Evolutionary conservation across 2,329 filamentous ascomycete genomes (phyloP).

Genomic region (Microcera coccophila): DNA sequence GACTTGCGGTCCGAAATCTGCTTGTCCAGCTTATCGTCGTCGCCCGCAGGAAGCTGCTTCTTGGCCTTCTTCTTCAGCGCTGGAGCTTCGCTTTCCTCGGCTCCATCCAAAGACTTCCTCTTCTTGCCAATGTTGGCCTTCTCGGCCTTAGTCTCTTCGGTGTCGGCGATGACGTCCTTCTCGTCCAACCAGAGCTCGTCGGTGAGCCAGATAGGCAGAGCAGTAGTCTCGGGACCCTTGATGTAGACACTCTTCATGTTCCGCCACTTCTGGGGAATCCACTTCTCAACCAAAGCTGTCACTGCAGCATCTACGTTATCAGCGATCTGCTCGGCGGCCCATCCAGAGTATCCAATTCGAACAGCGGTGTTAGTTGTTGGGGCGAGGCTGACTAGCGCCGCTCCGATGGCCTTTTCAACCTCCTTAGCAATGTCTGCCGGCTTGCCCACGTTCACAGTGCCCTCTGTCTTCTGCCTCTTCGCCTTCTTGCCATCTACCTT

Average conservation of each 20-base stretch:
- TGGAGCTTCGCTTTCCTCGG: slow-evolving; percentile 44
- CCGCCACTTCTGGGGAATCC: slow-evolving; percentile 80
- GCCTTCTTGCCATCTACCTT: slow-evolving; percentile 58
- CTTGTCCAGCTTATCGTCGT: slow-evolving; percentile 53
- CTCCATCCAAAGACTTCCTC: slow-evolving; percentile 47
- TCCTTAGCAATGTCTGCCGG: slow-evolving; percentile 70
- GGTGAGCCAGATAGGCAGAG: slow-evolving; percentile 91
- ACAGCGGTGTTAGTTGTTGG: slow-evolving; percentile 77
- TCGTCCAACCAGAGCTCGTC: slow-evolving; percentile 86
- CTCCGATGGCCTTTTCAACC: slow-evolving; percentile 70
- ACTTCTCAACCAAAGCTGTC: slow-evolving; percentile 67
- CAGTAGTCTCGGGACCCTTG: slow-evolving; percentile 83
- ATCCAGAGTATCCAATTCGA: slow-evolving; percentile 71
- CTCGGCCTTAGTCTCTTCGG: slow-evolving; percentile 46
- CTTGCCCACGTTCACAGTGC: slow-evolving; percentile 45
- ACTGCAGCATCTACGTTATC: slow-evolving; percentile 77
- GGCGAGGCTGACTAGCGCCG: slow-evolving; percentile 76
- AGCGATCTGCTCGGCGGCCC: slow-evolving; percentile 69
- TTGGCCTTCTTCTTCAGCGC: slow-evolving; percentile 38
- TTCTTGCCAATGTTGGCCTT: slow-evolving; percentile 64
- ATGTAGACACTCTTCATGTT: slow-evolving; percentile 82
- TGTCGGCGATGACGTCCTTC: slow-evolving; percentile 65
- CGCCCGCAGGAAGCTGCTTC: slow-evolving; percentile 33
- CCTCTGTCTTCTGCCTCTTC: slow-evolving; percentile 48
- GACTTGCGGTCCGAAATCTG: slow-evolving; percentile 58